These are phyloP conservation scores for Claviceps africana DNA, from an alignment of 2,329 filamentous ascomycete species.

Conservation along the genomic window DNA sequence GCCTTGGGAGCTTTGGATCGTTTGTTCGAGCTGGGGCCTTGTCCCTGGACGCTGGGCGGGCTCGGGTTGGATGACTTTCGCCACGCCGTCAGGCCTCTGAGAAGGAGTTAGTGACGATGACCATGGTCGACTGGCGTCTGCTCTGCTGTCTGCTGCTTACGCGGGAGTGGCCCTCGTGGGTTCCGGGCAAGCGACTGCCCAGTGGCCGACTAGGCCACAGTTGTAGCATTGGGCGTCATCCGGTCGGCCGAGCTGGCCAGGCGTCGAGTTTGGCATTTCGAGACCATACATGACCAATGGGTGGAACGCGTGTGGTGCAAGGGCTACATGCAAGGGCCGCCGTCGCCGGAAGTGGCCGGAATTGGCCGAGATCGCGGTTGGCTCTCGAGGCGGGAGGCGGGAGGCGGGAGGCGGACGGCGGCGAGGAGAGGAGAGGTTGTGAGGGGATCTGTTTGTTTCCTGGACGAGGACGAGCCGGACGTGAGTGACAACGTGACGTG, in stretches of 20 bases:
- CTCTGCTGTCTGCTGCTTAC: constrained; percentile 25
- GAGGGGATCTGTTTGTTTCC: background rate
- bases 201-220: constrained; percentile 37
- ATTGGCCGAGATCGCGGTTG: background rate
- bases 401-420: no score
- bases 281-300: background rate
- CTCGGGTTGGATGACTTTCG: constrained; percentile 18
- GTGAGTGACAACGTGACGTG: background rate
- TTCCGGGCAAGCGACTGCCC: constrained; percentile 38
- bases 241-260: constrained; percentile 16
- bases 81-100: constrained; percentile 23
- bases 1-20: constrained; percentile 18
- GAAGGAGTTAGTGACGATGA: constrained; percentile 5
- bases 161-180: constrained; percentile 32
- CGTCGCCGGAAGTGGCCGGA: background rate
- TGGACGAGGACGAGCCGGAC: no score
- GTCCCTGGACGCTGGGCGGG: constrained; percentile 15
- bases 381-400: background rate
- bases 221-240: constrained; percentile 37
- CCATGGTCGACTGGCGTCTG: background rate
- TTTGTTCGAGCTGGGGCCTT: constrained; percentile 15
- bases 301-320: background rate
- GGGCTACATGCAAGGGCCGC: background rate
- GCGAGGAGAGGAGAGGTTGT: background rate
- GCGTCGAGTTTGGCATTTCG: constrained; percentile 17